phyloP scores from a whole-genome alignment of 208 protist species.

The Trypanosoma mega region DNA sequence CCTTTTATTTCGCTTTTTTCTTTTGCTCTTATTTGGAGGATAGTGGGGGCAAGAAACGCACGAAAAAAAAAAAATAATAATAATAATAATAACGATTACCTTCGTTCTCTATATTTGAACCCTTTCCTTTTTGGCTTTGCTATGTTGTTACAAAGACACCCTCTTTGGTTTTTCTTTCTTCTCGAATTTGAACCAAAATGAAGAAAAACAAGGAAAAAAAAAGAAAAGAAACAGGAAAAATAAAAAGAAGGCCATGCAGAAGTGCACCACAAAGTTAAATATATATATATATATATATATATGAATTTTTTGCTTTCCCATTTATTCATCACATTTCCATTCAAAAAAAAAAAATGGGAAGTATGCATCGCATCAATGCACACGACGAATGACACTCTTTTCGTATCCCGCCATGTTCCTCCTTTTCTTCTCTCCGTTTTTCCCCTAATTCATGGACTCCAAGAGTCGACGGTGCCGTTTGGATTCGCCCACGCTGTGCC shows the following conservation, averaged over 20 bases:
- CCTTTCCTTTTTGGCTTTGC: slow-evolving; percentile 2
- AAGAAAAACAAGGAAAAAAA: slow-evolving; percentile 14
- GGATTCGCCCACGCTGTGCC: slow-evolving; percentile 28
- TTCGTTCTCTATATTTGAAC: not conserved
- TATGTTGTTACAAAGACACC: not conserved
- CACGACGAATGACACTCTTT: too few species aligned
- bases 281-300: not conserved
- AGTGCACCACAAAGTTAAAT: not conserved
- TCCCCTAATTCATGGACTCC: slow-evolving; percentile 16
- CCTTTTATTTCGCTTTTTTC: not conserved
- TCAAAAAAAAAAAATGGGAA: too few species aligned
- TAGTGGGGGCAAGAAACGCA: not conserved
- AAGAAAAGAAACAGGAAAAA: slow-evolving; percentile 9
- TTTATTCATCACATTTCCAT: too few species aligned
- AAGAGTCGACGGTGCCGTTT: slow-evolving; percentile 28
- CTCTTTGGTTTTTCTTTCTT: too few species aligned
- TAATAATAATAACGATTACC: not conserved
- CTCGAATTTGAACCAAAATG: too few species aligned
- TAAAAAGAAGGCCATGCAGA: slow-evolving; percentile 9
- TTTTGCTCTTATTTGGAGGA: not conserved
- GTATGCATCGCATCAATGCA: too few species aligned
- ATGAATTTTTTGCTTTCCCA: not conserved
- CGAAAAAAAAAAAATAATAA: not conserved
- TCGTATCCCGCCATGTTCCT: too few species aligned
- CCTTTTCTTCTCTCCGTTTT: not conserved